Base-by-base conservation (phyloP, 192 early-diverging fungal genomes). In the Spizellomyces sp. region DNA sequence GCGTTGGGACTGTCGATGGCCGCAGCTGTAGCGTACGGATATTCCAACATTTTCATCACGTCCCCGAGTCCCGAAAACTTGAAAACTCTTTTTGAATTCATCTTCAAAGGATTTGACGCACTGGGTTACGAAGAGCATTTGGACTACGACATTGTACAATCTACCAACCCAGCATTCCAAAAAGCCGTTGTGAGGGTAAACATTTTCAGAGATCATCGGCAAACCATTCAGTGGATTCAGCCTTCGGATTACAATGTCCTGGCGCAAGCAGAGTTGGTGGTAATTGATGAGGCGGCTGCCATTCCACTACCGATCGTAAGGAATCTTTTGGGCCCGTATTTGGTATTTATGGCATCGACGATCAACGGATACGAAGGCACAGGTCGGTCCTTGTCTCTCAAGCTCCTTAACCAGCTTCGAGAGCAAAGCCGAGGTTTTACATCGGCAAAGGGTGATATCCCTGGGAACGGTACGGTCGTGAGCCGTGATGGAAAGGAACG, bases 311-410 rank as follows among this genome's bases (percentile, higher is more conserved):
- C 96, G 12, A 61, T 96, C 52, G 97, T 99, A 41, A 90, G 90
- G 74, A 89, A 88, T 47, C 86, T 99, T 10, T 81, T 99, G 74
- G 97, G 97, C 36, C 94, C 95, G 7, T 97, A 96, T 73, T 83
- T 99, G 14, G 92, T 98, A 12, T 99, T 98, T 69, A 96, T 99
- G 95, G 95, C 97, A 6, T 96, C 94, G 21, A 99, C 97, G 19
- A 97, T 99, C 73, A 98, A 99, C 79, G 97, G 97, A 27, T 99
- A 99, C 81, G 97, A 99, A 84, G 97, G 97, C 67, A 99, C 97
- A 5, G 97, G 97, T 45, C 90, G 97, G 56, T 96, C 95, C 27
- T 83, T 99, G 46, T 97, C 95, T 48, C 85, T 99, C 36, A 99
- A 98, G 77, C 88, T 99, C 57, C 90, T 98, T 64, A 86, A 96